Evolutionary conservation across 2,329 filamentous ascomycete genomes (phyloP), one percentile per base, ranked within the genome.

Genomic region (Pseudogymnoascus sp.): DNA sequence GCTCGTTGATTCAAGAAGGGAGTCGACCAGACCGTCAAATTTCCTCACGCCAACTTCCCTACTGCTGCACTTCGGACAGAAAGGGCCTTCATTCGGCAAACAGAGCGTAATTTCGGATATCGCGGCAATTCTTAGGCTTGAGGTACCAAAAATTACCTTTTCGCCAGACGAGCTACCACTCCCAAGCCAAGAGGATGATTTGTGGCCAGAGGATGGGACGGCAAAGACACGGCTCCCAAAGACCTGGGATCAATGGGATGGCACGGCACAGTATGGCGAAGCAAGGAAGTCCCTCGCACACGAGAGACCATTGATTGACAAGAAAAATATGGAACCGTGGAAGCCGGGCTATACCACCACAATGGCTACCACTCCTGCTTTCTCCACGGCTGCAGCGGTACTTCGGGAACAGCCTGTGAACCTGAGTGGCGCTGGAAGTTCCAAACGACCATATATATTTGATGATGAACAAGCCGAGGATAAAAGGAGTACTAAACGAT

Each of bases 121-220:
- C 7, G 88, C 89, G 4, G 85, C 81, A 59, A 93, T 96, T 17
- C 77, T 97, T 88, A 90, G 9, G 75, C 80, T 1, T 77, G 83
- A 60, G 75, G 80, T 59, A 74, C 77, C 31, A 80, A 68, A 68
- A 63, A 61, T 74, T 74, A 5, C 76, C 86, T 42, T 80, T 82
- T 0, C 71, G 75, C 21, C 59, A 7, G 59, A 60, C 33, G 59
- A 60, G 15, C 33, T 60, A 10, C 33, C 59, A 37, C 80, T 87
- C 75, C 82, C 82, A 63, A 80, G 77, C 46, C 77, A 79, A 0
- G 85, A 90, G 69, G 91, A 95, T 72, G 83, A 89, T 66, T 71
- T 82, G 10, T 91, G 87, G 76, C 88, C 90, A 0, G 69, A 84
- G 2, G 85, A 88, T 59, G 88, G 88, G 4, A 78, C 33, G 13